A percentile compares a stretch with the other conserved stretches of the same genome.
These are phyloP conservation scores for Cicer yamashitae DNA, from an alignment of 306 rosid genomes.

Conservation along the genomic window DNA sequence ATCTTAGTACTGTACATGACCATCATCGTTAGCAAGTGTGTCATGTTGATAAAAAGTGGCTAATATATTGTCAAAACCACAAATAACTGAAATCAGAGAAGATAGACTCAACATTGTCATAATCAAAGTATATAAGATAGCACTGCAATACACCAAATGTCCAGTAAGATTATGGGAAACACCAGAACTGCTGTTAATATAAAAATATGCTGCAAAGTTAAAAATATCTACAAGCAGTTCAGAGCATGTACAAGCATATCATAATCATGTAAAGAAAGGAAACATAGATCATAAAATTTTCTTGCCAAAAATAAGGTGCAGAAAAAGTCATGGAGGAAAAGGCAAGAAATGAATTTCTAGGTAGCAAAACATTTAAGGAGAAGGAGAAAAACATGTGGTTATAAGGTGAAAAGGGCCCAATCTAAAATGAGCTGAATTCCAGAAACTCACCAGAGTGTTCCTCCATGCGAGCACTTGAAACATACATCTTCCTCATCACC, in stretches of 20 bases:
- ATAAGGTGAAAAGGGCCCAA: slow-evolving; percentile 16
- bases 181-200: not conserved
- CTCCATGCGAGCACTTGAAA: slow-evolving; percentile 44
- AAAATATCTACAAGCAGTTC: slow-evolving; percentile 16
- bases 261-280: not conserved
- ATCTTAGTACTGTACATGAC: not conserved
- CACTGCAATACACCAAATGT: not conserved
- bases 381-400: not conserved
- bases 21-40: not conserved
- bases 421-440: slow-evolving; percentile 15
- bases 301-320: slow-evolving; percentile 22
- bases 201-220: not conserved
- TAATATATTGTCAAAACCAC: not conserved
- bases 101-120: not conserved
- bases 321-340: slow-evolving; percentile 23
- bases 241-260: slow-evolving; percentile 21
- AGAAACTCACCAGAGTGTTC: slow-evolving; percentile 51
- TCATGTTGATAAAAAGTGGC: not conserved
- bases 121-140: not conserved
- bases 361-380: slow-evolving; percentile 13
- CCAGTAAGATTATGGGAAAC: not conserved
- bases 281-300: slow-evolving; percentile 2
- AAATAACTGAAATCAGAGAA: not conserved
- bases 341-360: not conserved
- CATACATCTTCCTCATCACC: slow-evolving; percentile 29